A percentile compares a stretch with the other conserved stretches of the same genome.
Conservation (phyloP, 2,329 filamentous ascomycete species). For the Cytospora piceicola region DNA sequence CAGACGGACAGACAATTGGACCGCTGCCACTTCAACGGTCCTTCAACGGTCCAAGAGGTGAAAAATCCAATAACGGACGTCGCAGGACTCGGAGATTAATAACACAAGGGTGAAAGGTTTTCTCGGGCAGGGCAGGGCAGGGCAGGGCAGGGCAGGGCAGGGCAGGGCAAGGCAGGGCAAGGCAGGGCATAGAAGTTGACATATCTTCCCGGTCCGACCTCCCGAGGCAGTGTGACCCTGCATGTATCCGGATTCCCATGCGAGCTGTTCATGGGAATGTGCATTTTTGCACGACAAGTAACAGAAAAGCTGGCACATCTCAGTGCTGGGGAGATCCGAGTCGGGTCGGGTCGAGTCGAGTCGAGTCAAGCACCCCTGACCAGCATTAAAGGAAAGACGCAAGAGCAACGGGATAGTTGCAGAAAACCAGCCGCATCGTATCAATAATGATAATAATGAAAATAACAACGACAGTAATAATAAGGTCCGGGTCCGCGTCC, state of each 20-base stretch:
- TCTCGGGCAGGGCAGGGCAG: background rate
- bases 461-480: conserved; percentile 11
- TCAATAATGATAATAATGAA: too few relatives aligned
- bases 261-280: background rate
- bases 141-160: background rate
- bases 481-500: conserved; percentile 18
- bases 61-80: conserved; percentile 6
- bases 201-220: conserved; percentile 1
- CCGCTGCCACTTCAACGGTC: conserved; percentile 14
- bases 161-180: background rate
- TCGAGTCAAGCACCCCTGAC: background rate
- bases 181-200: conserved; percentile 6
- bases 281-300: background rate
- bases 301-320: background rate
- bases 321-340: background rate
- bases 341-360: background rate
- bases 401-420: background rate
- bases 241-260: background rate
- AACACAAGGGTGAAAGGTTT: conserved; percentile 7
- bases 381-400: background rate
- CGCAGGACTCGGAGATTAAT: conserved; percentile 3
- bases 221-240: conserved; percentile 5
- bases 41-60: conserved; percentile 6
- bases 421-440: background rate
- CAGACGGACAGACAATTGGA: conserved; percentile 12